Percentiles rank a stretch among this genome's conserved stretches.
Evolutionary conservation across 1,284 basidiomycete genomes (phyloP).

Genomic region (Marasmius tenuissimus): DNA sequence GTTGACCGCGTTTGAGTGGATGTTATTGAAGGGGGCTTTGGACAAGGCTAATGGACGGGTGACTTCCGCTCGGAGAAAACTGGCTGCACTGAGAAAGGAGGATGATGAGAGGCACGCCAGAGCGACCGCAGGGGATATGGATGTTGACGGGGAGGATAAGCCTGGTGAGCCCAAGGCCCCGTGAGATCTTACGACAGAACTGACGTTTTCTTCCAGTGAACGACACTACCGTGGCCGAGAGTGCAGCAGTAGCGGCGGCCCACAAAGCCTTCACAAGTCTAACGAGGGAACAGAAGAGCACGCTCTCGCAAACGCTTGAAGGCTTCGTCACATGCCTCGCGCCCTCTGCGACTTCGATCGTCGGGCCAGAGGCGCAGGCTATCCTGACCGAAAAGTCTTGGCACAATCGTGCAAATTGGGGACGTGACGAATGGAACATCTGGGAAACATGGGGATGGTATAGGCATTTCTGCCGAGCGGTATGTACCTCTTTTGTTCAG

Average conservation of each 20-base stretch:
- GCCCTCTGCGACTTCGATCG: slow-evolving; percentile 35
- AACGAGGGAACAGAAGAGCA: slow-evolving; percentile 71
- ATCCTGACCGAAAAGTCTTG: slow-evolving; percentile 64
- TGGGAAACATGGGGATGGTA: slow-evolving; percentile 91
- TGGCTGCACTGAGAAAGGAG: slow-evolving; percentile 76
- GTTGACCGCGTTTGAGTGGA: slow-evolving; percentile 76
- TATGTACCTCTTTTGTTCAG: slow-evolving; percentile 36
- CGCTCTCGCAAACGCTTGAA: slow-evolving; percentile 64
- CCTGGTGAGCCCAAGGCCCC: slow-evolving; percentile 34
- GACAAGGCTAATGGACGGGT: slow-evolving; percentile 91
- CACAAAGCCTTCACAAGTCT: slow-evolving; percentile 72
- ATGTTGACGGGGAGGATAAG: slow-evolving; percentile 69
- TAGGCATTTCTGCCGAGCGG: slow-evolving; percentile 78
- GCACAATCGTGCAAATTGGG: slow-evolving; percentile 70
- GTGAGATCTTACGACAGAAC: background rate
- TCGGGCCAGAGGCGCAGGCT: slow-evolving; percentile 44
- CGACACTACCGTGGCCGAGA: slow-evolving; percentile 54
- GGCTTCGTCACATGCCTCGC: slow-evolving; percentile 69
- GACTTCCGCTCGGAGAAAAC: slow-evolving; percentile 69
- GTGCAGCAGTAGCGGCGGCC: slow-evolving; percentile 64
- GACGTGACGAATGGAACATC: slow-evolving; percentile 67
- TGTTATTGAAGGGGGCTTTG: slow-evolving; percentile 75
- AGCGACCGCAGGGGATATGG: slow-evolving; percentile 70
- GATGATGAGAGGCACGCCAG: slow-evolving; percentile 83
- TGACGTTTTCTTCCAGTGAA: slow-evolving; percentile 27